Conservation (phyloP, 2,329 filamentous ascomycete species). For the Elsinoe perseae region DNA sequence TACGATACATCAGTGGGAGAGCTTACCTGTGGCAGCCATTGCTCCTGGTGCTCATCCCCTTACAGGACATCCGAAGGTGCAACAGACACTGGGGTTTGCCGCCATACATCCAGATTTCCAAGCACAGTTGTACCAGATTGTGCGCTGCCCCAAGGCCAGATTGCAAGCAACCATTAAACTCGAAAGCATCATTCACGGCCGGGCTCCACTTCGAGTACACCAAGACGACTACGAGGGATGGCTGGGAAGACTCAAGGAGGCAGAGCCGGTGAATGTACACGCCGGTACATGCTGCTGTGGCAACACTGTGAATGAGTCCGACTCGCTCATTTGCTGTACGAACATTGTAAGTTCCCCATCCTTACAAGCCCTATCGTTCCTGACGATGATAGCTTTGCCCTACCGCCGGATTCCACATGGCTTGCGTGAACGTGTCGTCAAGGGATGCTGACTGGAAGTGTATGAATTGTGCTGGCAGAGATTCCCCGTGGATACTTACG, state of each 20-base stretch:
- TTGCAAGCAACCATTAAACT: conserved; percentile 13
- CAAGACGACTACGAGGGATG: conserved; percentile 1
- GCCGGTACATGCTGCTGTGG: conserved; percentile 20
- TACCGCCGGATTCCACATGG: conserved; percentile 21
- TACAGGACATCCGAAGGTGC: conserved; percentile 10
- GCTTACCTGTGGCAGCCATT: neutral
- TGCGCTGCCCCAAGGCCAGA: neutral
- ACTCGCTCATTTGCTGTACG: conserved; percentile 21
- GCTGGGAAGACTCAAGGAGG: conserved; percentile 3
- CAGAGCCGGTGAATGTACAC: neutral
- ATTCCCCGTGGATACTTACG: neutral
- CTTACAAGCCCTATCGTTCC: neutral
- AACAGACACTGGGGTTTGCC: neutral
- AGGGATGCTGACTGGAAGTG: conserved; percentile 21
- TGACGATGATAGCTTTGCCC: neutral
- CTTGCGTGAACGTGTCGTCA: conserved; percentile 22
- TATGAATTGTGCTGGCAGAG: conserved; percentile 18
- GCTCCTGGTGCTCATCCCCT: neutral
- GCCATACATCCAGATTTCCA: conserved; percentile 10
- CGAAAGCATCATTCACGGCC: conserved; percentile 11
- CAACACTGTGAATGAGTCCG: conserved; percentile 12
- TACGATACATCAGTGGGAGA: neutral
- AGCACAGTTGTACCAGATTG: neutral
- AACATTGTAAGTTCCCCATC: conserved; percentile 20
- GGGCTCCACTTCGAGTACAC: conserved; percentile 1